Conservation (phyloP, 345 rosid genomes). For the Euphorbia lathyris region DNA sequence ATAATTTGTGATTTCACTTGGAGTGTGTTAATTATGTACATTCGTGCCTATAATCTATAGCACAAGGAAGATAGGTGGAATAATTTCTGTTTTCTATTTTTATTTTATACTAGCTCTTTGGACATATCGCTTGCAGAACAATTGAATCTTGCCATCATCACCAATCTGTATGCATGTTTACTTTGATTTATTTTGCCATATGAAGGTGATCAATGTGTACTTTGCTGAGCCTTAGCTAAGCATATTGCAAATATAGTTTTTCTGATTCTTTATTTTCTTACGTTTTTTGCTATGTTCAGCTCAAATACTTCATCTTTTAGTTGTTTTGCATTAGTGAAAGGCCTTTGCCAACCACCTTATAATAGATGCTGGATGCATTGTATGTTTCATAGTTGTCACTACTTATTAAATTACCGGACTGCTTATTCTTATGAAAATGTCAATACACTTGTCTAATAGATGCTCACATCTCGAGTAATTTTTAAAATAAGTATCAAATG, state of each 20-base stretch:
- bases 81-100: not conserved
- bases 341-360: not conserved
- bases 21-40: not conserved
- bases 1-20: not conserved
- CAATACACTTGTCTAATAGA: not conserved
- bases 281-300: not conserved
- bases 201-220: not conserved
- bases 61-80: not conserved
- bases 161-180: not conserved
- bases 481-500: conserved; percentile 13
- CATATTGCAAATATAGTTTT: not conserved
- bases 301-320: not conserved
- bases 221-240: not conserved
- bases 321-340: not conserved
- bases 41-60: too few species aligned
- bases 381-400: not conserved
- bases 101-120: not conserved
- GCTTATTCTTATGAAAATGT: not conserved
- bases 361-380: not conserved
- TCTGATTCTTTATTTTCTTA: not conserved
- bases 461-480: not conserved
- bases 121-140: not conserved
- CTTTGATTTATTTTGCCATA: not conserved
- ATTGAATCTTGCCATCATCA: not conserved
- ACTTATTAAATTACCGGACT: not conserved